These are phyloP conservation scores for Colletotrichum sp. DNA, from an alignment of 2,329 filamentous ascomycete species.

Conservation along the genomic window DNA sequence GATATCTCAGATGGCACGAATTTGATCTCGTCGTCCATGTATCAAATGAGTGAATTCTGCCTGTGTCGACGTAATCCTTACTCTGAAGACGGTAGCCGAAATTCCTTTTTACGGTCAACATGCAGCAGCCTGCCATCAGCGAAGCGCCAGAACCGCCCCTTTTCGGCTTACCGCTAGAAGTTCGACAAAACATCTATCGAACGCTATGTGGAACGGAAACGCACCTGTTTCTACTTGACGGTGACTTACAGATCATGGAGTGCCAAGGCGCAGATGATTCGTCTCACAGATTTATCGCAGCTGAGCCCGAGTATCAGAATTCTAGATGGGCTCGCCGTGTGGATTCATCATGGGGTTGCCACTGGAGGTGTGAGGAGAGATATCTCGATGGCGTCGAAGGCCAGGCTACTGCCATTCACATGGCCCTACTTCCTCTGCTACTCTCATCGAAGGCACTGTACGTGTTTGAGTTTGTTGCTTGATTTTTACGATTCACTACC, in stretches of 20 bases:
- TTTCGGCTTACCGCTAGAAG: neutral
- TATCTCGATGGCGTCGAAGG: neutral
- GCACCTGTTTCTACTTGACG: neutral
- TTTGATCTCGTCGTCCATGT: rapidly evolving
- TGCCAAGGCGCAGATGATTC: neutral
- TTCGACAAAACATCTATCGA: neutral
- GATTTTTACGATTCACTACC: rapidly evolving
- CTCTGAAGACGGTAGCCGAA: no score
- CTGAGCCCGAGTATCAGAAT: neutral
- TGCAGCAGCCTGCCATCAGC: neutral
- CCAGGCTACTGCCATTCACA: neutral
- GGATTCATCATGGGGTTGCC: neutral
- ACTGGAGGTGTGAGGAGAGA: neutral
- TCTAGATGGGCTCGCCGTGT: neutral
- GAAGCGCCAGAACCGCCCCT: neutral
- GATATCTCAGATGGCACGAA: neutral
- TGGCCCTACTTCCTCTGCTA: neutral
- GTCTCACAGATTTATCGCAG: neutral
- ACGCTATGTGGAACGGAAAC: neutral
- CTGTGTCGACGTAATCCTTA: no score
- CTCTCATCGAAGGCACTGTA: neutral
- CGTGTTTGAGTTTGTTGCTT: neutral
- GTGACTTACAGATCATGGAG: neutral
- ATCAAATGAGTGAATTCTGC: neutral
- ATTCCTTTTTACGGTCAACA: neutral